Evolutionary conservation across 1,139 yeast species (phyloP), one percentile per base, ranked within the genome.

Genomic region (Suhomyces coccinellae): DNA sequence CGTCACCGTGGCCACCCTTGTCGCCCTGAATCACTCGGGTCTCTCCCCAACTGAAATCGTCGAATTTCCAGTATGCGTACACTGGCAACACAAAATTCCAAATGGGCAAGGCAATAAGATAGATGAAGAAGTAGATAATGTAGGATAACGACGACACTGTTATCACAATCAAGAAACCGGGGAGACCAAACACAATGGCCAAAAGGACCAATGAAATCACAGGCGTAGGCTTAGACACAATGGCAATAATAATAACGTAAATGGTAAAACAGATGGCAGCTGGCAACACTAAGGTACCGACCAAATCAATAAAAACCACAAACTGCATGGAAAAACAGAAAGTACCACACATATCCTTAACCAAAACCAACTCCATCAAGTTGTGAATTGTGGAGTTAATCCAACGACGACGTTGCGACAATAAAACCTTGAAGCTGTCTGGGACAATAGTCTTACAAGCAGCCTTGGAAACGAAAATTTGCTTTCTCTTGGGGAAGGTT

Each of bases 31-130:
- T 82, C 16, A 87, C 78, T 73, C 99, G 80, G 5, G 99, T 93
- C 54, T 91, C 98, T 65, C 99, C 99, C 99, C 99, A 93, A 58
- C 93, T 83, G 70, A 93, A 93, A 66, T 93, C 99, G 66, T 93
- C 99, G 67, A 93, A 93, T 66, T 91, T 91, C 99, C 99, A 93
- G 58, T 66, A 93, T 0, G 98, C 89, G 66, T 93, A 88, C 41
- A 82, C 64, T 3, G 99, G 99, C 45, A 93, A 74, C 6, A 91
- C 85, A 62, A 93, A 87, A 65, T 93, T 93, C 99, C 99, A 93
- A 50, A 93, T 76, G 29, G 98, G 98, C 51, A 93, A 78, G 0
- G 98, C 95, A 34, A 83, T 1, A 35, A 93, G 66, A 61, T 93
- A 93, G 51, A 90, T 77, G 35, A 83, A 46, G 85, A 91, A 88